Percentiles rank a stretch among this genome's conserved stretches.
Conservation (phyloP, 108 stramenopile genomes). For the Cyclotella choctawhatcheeana region DNA sequence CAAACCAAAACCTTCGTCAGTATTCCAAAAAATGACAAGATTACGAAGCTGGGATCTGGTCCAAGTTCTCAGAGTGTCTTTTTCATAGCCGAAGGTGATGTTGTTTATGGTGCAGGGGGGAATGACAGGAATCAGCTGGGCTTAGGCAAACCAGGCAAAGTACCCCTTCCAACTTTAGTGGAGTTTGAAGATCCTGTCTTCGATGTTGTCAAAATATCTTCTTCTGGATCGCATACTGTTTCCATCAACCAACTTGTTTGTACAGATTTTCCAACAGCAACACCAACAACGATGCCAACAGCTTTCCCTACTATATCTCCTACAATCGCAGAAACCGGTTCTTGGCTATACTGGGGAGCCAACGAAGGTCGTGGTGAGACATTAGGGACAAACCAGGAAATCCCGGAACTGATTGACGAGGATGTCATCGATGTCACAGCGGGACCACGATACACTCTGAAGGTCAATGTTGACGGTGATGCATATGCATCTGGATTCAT, state of each 20-base stretch:
- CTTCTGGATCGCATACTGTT: slow-evolving; percentile 17
- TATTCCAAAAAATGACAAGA: slow-evolving; percentile 10
- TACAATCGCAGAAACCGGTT: slow-evolving; percentile 9
- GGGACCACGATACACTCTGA: slow-evolving; percentile 22
- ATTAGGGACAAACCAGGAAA: slow-evolving; percentile 9
- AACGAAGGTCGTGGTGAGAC: slow-evolving; percentile 15
- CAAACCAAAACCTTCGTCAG: slow-evolving; percentile 19
- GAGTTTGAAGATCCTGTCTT: slow-evolving; percentile 4
- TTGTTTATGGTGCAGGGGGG: slow-evolving; percentile 20
- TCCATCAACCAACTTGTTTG: slow-evolving; percentile 4
- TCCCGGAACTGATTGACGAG: slow-evolving; percentile 1
- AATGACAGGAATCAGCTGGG: slow-evolving; percentile 35
- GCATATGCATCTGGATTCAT: slow-evolving; percentile 30
- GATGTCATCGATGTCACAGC: slow-evolving; percentile 17
- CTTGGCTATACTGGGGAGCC: slow-evolving; percentile 18
- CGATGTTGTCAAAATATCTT: slow-evolving; percentile 9
- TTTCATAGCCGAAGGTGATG: slow-evolving; percentile 18
- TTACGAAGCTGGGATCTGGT: slow-evolving; percentile 26
- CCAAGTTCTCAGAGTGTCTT: slow-evolving; percentile 46
- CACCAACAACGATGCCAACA: slow-evolving; percentile 2
- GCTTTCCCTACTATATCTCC: slow-evolving; percentile 12
- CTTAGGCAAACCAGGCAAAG: slow-evolving; percentile 12
- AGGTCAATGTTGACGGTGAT: slow-evolving; percentile 6
- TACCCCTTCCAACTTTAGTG: not conserved
- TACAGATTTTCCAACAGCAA: slow-evolving; percentile 7